Evolutionary conservation across 148 eudicot species (phyloP).

Genomic region (Agrostemma githago): DNA sequence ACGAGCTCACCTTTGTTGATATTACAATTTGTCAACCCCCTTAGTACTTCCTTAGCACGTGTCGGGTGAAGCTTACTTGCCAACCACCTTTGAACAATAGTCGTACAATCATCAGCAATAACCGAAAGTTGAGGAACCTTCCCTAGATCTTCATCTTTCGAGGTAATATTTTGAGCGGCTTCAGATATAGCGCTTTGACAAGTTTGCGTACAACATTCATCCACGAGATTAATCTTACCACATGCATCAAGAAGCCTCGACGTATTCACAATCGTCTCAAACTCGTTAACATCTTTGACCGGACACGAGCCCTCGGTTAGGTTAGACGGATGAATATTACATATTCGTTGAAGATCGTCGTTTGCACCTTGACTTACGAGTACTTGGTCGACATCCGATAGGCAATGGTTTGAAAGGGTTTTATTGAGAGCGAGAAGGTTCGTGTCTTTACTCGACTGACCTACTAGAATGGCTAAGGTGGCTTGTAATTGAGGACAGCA

Average conservation of each 20-base stretch:
- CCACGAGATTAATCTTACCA: slow-evolving; percentile 70
- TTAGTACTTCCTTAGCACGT: slow-evolving; percentile 68
- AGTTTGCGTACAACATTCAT: slow-evolving; percentile 79
- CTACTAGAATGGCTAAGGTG: slow-evolving; percentile 64
- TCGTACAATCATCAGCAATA: slow-evolving; percentile 58
- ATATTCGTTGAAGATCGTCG: slow-evolving; percentile 52
- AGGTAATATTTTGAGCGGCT: slow-evolving; percentile 68
- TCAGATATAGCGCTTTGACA: slow-evolving; percentile 87
- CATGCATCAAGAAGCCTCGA: slow-evolving; percentile 62
- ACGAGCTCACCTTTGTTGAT: slow-evolving; percentile 65
- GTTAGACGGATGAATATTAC: slow-evolving; percentile 62
- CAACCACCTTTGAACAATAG: slow-evolving; percentile 76
- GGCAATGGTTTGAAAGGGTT: slow-evolving; percentile 62
- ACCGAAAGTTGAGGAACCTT: slow-evolving; percentile 49
- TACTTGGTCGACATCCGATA: slow-evolving; percentile 74
- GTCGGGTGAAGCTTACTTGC: slow-evolving; percentile 73
- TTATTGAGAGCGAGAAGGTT: slow-evolving; percentile 58
- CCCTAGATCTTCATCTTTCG: slow-evolving; percentile 43
- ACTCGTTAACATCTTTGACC: slow-evolving; percentile 59
- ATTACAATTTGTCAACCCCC: slow-evolving; percentile 90
- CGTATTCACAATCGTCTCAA: slow-evolving; percentile 63
- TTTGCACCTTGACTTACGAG: slow-evolving; percentile 76
- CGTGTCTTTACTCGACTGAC: slow-evolving; percentile 74
- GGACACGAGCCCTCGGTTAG: slow-evolving; percentile 91
- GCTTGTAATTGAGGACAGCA: slow-evolving; percentile 96